Conservation (phyloP, 2,329 filamentous ascomycete genomes). For the Xylariaceae sp. region DNA sequence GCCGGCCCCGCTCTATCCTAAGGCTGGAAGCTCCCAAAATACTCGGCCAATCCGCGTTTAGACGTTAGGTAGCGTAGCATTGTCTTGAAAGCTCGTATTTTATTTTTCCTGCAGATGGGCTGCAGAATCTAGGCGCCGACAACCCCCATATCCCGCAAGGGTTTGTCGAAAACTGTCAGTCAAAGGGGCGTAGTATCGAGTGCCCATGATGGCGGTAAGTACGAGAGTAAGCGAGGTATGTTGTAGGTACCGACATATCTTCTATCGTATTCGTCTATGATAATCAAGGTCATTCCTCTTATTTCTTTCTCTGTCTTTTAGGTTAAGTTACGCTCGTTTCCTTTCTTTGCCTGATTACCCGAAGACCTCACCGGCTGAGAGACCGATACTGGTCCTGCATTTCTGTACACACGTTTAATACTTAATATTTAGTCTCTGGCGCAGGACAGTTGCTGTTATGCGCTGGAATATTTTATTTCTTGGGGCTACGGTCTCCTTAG, state of each 20-base stretch:
- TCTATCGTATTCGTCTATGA: not conserved
- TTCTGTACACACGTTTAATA: slow-evolving; percentile 12
- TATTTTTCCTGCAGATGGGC: slow-evolving; percentile 14
- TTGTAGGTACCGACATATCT: slow-evolving; percentile 11
- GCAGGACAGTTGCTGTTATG: slow-evolving; percentile 30
- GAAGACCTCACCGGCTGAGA: not conserved
- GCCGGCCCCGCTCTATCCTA: slow-evolving; percentile 17
- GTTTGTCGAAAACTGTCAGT: slow-evolving; percentile 15
- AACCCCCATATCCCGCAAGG: slow-evolving; percentile 19
- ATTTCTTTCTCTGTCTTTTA: not conserved
- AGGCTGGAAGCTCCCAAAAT: slow-evolving; percentile 21
- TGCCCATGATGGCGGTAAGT: slow-evolving; percentile 6
- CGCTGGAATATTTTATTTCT: slow-evolving; percentile 32
- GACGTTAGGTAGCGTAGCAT: slow-evolving; percentile 23
- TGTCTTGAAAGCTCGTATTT: slow-evolving; percentile 25
- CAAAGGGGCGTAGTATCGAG: not conserved
- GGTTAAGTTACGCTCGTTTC: not conserved
- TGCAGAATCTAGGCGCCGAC: slow-evolving; percentile 18
- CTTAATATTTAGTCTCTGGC: not conserved
- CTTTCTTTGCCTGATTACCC: not conserved
- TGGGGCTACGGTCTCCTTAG: slow-evolving; percentile 43
- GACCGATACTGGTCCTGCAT: not conserved
- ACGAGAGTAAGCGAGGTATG: slow-evolving; percentile 1
- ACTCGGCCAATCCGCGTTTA: slow-evolving; percentile 16
- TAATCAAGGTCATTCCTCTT: not conserved